Evolutionary conservation across 2,329 filamentous ascomycete genomes (phyloP).

Genomic region (Penicillium sp.): DNA sequence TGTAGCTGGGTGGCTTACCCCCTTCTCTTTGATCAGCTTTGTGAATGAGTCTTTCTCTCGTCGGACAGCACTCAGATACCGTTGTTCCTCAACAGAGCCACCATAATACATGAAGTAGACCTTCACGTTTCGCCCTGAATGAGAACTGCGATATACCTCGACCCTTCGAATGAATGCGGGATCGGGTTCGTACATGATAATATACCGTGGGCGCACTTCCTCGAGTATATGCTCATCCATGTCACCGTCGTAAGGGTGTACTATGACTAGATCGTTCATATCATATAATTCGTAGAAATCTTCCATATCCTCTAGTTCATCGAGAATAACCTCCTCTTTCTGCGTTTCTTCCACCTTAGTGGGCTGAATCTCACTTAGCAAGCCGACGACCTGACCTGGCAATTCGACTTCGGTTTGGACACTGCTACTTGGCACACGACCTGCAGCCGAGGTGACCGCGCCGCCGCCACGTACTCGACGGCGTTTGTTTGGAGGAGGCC

Average conservation of each 20-base stretch:
- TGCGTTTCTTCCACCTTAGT: conserved; percentile 66
- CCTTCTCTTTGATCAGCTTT: conserved; percentile 84
- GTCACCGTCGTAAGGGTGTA: conserved; percentile 91
- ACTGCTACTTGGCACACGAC: conserved; percentile 63
- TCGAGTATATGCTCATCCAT: conserved; percentile 95
- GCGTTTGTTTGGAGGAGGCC: conserved; percentile 73
- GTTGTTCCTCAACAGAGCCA: conserved; percentile 87
- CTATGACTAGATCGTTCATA: conserved; percentile 75
- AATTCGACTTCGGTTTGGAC: conserved; percentile 68
- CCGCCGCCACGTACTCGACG: conserved; percentile 75
- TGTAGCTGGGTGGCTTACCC: conserved; percentile 38
- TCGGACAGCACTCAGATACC: conserved; percentile 80
- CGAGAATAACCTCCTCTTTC: conserved; percentile 59
- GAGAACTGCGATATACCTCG: conserved; percentile 91
- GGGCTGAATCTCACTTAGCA: conserved; percentile 75
- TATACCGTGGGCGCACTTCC: conserved; percentile 83
- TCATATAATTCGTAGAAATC: conserved; percentile 86
- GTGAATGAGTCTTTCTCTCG: conserved; percentile 95
- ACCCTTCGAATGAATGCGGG: conserved; percentile 86
- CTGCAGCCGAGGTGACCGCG: conserved; percentile 47
- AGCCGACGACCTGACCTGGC: conserved; percentile 67
- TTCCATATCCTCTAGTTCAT: conserved; percentile 83
- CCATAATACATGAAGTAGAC: conserved; percentile 98
- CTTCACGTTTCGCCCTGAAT: conserved; percentile 76
- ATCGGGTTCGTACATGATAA: conserved; percentile 98